These are phyloP conservation scores for Alisma plantagoaquatica DNA, from an alignment of 106 monocot species.

Conservation along the genomic window DNA sequence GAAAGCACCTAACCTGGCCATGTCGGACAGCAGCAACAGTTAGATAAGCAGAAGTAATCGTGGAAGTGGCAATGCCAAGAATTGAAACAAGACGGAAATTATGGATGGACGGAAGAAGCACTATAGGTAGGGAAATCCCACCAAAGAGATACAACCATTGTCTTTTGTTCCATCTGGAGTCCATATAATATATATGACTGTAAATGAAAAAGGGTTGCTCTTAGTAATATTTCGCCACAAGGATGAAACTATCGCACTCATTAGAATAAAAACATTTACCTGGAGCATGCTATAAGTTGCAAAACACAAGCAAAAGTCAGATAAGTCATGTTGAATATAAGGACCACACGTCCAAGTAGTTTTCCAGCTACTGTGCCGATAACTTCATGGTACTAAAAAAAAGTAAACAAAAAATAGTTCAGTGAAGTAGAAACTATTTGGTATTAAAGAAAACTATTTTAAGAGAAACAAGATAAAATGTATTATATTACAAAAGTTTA, in stretches of 20 bases:
- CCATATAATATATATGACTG: constrained; percentile 14
- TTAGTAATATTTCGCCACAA: too few relatives aligned
- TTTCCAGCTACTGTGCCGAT: constrained; percentile 7
- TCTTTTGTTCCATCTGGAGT: constrained; percentile 18
- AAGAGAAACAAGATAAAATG: too few relatives aligned
- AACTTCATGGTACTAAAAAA: constrained; percentile 7
- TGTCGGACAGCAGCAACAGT: constrained; percentile 10
- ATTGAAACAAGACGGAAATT: constrained; percentile 9
- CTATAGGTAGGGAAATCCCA: constrained; percentile 3
- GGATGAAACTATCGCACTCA: not conserved
- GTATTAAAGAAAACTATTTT: too few relatives aligned
- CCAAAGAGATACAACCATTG: constrained; percentile 15
- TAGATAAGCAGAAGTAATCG: constrained; percentile 10
- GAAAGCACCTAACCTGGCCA: constrained; percentile 3
- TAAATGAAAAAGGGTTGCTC: not conserved
- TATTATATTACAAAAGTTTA: too few relatives aligned
- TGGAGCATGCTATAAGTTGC: constrained; percentile 14
- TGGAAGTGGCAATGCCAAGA: constrained; percentile 10
- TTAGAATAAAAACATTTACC: not conserved
- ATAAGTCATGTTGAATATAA: constrained; percentile 7
- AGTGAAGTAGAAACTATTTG: not conserved
- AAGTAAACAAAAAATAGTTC: not conserved
- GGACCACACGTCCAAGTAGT: constrained; percentile 1
- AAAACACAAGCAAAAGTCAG: constrained; percentile 4
- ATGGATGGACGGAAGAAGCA: constrained; percentile 13